Percentiles rank a stretch among this genome's conserved stretches.
Conservation (phyloP, 2,329 filamentous ascomycete genomes). For the Metarhizium rileyi region DNA sequence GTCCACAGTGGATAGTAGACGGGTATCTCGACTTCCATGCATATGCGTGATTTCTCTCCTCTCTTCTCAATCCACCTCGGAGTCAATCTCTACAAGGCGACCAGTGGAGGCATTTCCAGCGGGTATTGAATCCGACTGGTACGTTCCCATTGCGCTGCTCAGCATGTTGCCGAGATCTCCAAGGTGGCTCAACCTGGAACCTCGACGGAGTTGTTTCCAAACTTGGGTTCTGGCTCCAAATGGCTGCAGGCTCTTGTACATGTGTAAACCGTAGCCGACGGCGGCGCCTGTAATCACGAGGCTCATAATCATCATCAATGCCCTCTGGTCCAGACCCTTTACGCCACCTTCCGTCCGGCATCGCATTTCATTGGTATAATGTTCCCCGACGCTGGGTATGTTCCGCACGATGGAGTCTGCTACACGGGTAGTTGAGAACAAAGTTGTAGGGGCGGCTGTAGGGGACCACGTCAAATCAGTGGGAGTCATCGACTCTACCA, state of each 20-base stretch:
- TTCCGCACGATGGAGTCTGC: slow-evolving; percentile 26
- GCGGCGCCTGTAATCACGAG: slow-evolving; percentile 28
- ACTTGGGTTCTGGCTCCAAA: slow-evolving; percentile 35
- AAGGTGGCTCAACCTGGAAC: slow-evolving; percentile 29
- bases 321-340: slow-evolving; percentile 23
- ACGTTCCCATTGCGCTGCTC: slow-evolving; percentile 21
- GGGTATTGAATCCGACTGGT: slow-evolving; percentile 10
- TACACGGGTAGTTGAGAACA: slow-evolving; percentile 19
- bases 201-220: slow-evolving; percentile 26
- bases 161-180: slow-evolving; percentile 39
- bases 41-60: no score
- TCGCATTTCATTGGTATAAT: slow-evolving; percentile 27
- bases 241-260: slow-evolving; percentile 32
- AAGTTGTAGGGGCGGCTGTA: slow-evolving; percentile 7
- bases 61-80: slow-evolving; percentile 23
- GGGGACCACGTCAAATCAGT: slow-evolving; percentile 1
- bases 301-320: slow-evolving; percentile 21
- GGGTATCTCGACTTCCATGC: slow-evolving; percentile 7
- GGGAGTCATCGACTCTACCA: slow-evolving; percentile 22
- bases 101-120: slow-evolving; percentile 12
- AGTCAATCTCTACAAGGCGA: slow-evolving; percentile 24
- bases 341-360: slow-evolving; percentile 23
- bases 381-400: slow-evolving; percentile 24
- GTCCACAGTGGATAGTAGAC: slow-evolving; percentile 1
- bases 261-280: slow-evolving; percentile 27